These are phyloP conservation scores for Beauveria pseudobassiana DNA, from an alignment of 2,329 filamentous ascomycete species.

Conservation along the genomic window DNA sequence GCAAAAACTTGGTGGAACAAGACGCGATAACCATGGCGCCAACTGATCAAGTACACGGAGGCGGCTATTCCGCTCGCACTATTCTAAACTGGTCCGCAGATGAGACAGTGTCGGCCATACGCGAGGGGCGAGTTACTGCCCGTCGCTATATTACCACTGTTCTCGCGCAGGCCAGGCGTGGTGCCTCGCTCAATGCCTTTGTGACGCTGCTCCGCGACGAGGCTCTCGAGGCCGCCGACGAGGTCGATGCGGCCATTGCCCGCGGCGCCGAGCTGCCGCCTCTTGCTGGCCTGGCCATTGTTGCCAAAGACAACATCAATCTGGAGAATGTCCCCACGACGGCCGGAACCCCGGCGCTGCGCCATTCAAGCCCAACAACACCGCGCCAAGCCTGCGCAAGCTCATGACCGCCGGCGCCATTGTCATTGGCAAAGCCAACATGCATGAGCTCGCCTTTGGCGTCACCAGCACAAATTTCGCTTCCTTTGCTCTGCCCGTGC, in stretches of 20 bases:
- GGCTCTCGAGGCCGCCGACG: constrained; percentile 8
- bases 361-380: constrained; percentile 5
- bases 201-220: constrained; percentile 4
- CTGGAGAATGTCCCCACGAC: constrained; percentile 12
- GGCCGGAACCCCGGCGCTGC: constrained; percentile 13
- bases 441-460: constrained; percentile 28
- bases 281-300: constrained; percentile 17
- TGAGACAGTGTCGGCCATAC: constrained; percentile 9
- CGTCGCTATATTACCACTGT: constrained; percentile 8
- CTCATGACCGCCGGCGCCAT: constrained; percentile 21
- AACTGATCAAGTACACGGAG: background rate
- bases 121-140: background rate
- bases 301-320: constrained; percentile 18
- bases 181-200: constrained; percentile 6
- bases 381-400: constrained; percentile 15
- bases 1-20: background rate
- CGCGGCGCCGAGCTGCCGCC: constrained; percentile 13
- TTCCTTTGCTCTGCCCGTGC: constrained; percentile 14
- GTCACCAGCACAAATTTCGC: constrained; percentile 16
- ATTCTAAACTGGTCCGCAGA: constrained; percentile 9
- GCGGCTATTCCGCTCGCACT: background rate
- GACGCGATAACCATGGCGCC: background rate
- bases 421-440: constrained; percentile 43
- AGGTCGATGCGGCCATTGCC: constrained; percentile 8
- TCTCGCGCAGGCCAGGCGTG: background rate